A percentile compares a stretch with the other conserved stretches of the same genome.
Evolutionary conservation across 768 basidiomycete genomes (phyloP).

Genomic region (Serendipita sp.): DNA sequence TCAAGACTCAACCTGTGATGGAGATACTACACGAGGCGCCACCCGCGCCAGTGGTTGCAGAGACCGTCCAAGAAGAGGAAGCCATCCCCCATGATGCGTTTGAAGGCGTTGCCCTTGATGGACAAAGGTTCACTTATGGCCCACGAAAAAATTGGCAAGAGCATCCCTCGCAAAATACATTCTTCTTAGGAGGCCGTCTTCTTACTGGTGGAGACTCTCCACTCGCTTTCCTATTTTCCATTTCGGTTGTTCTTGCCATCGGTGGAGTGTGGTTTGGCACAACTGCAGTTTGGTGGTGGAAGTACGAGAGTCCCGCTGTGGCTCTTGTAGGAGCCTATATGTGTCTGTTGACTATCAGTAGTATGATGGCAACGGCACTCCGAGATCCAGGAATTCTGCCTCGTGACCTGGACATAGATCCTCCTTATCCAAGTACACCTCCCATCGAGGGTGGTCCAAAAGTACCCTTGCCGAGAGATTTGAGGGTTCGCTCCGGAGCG

Average conservation of each 20-base stretch:
- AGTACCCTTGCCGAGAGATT: constrained; percentile 61
- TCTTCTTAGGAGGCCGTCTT: constrained; percentile 54
- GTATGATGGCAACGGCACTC: constrained; percentile 66
- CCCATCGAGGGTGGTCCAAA: constrained; percentile 47
- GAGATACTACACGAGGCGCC: background rate
- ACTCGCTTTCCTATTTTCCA: constrained; percentile 57
- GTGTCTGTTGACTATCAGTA: constrained; percentile 49
- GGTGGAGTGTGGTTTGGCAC: constrained; percentile 77
- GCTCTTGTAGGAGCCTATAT: constrained; percentile 50
- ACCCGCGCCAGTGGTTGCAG: background rate
- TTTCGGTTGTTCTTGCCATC: constrained; percentile 47
- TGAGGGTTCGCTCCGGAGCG: constrained; percentile 64
- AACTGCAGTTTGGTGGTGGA: constrained; percentile 84
- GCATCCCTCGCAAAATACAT: constrained; percentile 60
- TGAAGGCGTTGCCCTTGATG: constrained; percentile 22
- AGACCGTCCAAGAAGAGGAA: background rate
- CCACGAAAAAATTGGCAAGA: constrained; percentile 36
- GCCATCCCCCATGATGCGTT: background rate
- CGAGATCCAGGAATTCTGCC: constrained; percentile 83
- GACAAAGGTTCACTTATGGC: constrained; percentile 25
- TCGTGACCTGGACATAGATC: constrained; percentile 69
- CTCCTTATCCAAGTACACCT: constrained; percentile 50
- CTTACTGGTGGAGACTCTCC: constrained; percentile 78
- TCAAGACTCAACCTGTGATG: background rate
- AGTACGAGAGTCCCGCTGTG: constrained; percentile 51